Base-by-base conservation (phyloP, 2,329 filamentous ascomycete genomes). In the Pyrenophora tritici-repentis region DNA sequence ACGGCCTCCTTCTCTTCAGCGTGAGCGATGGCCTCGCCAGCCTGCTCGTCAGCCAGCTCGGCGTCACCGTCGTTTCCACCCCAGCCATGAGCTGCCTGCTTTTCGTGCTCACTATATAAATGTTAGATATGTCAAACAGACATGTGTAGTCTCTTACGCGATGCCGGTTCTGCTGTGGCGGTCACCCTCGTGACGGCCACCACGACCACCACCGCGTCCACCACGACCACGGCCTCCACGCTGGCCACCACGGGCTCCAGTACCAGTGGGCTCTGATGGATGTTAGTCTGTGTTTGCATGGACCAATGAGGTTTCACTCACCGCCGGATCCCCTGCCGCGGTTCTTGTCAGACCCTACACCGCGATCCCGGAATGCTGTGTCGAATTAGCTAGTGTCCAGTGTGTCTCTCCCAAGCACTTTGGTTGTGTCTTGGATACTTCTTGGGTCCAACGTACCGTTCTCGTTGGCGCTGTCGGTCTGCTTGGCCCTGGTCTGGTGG, bases 21-120 rank as follows among this genome's bases (percentile, higher is more conserved):
- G 78, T 90, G 84, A 64, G 94, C 94, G 66, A 97, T 95, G 67
- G 85, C 88, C 76, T 95, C 91, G 67, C 89, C 94, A 66, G 88
- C 91, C 78, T 90, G 85, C 83, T 97, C 94, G 69, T 97, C 94
- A 72, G 89, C 89, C 79, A 89, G 86, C 79, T 95, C 91, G 72
- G 88, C 88, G 58, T 87, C 81, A 69, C 91, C 94, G 72, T 90
- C 88, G 66, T 83, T 83, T 71, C 85, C 87, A 68, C 93, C 94
- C 91, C 93, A 97, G 67, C 90, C 89, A 76, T 93, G 89, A 72
- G 86, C 89, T 73, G 88, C 86, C 78, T 93, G 88, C 85, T 95
- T 95, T 68, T 91, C 88, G 71, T 89, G 88, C 61, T 90, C 88
- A 70, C 89, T 90, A 46, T 6, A 18, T 5, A 5, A 13, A 17